A percentile compares a stretch with the other conserved stretches of the same genome.
These are phyloP conservation scores for Pinus tabuliformis DNA, from an alignment of 75 land plant genomes.

Conservation along the genomic window DNA sequence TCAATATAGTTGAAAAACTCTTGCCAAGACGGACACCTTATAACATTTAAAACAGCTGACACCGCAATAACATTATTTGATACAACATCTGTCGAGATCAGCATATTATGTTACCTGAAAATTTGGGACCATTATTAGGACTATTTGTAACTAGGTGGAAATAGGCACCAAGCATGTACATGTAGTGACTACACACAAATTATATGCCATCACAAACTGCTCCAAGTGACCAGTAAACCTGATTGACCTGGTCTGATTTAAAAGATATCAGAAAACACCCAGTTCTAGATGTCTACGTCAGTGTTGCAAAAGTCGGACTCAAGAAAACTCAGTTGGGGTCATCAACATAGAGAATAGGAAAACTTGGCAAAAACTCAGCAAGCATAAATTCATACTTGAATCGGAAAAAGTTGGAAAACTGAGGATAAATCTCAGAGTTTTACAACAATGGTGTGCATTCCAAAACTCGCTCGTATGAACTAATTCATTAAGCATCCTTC, in stretches of 20 bases:
- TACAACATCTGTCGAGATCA: background rate
- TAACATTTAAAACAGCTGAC: background rate
- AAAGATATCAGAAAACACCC: no score
- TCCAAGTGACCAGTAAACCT: background rate
- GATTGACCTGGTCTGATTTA: background rate
- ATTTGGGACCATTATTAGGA: background rate
- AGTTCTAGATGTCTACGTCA: no score
- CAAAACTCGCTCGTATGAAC: no score
- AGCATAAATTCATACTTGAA: no score
- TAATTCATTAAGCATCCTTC: no score
- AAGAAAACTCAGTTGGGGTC: no score
- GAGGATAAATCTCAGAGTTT: no score
- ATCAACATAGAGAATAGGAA: no score
- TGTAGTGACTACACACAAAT: background rate
- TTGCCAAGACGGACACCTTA: background rate
- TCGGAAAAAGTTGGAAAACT: no score
- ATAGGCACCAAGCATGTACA: background rate
- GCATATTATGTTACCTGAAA: background rate
- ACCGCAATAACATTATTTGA: background rate
- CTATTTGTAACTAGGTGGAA: background rate
- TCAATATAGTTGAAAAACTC: background rate
- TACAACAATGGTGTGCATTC: no score
- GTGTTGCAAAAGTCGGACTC: no score
- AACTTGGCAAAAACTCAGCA: no score
- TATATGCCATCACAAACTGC: background rate